Conservation (phyloP, 2,329 filamentous ascomycete genomes). For the Graphiopsis chlorocephala region DNA sequence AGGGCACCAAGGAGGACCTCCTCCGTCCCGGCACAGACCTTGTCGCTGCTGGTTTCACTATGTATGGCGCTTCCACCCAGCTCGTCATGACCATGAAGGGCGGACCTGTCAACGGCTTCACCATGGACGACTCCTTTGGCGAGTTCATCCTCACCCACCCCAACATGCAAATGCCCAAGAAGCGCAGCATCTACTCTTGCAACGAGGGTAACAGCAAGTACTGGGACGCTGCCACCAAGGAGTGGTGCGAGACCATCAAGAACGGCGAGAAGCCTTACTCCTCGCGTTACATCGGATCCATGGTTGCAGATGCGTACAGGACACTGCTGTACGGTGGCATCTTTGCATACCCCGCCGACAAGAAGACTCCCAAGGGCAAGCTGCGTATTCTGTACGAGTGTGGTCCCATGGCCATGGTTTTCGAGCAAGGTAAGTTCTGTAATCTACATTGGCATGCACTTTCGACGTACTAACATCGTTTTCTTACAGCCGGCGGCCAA, state of each 20-base stretch:
- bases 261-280: conserved; percentile 78
- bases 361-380: conserved; percentile 98
- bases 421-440: conserved; percentile 84
- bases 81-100: conserved; percentile 96
- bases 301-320: conserved; percentile 97
- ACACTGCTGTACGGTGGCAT: conserved; percentile 94
- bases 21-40: conserved; percentile 87
- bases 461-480: conserved; percentile 21
- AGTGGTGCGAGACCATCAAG: conserved; percentile 89
- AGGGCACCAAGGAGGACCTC: conserved; percentile 77
- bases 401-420: conserved; percentile 97
- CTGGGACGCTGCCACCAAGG: conserved; percentile 84
- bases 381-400: conserved; percentile 97
- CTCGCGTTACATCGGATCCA: conserved; percentile 90
- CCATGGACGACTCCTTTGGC: conserved; percentile 90
- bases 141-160: conserved; percentile 99
- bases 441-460: background rate
- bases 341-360: conserved; percentile 96
- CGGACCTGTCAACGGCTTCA: conserved; percentile 93
- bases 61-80: conserved; percentile 97
- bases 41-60: conserved; percentile 95
- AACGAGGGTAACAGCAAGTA: conserved; percentile 98
- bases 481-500: conserved; percentile 72
- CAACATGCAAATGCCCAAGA: conserved; percentile 80
- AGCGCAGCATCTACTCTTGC: conserved; percentile 88